These are phyloP conservation scores for Rhodofomes roseus DNA, from an alignment of 1,284 basidiomycete genomes.

Conservation along the genomic window DNA sequence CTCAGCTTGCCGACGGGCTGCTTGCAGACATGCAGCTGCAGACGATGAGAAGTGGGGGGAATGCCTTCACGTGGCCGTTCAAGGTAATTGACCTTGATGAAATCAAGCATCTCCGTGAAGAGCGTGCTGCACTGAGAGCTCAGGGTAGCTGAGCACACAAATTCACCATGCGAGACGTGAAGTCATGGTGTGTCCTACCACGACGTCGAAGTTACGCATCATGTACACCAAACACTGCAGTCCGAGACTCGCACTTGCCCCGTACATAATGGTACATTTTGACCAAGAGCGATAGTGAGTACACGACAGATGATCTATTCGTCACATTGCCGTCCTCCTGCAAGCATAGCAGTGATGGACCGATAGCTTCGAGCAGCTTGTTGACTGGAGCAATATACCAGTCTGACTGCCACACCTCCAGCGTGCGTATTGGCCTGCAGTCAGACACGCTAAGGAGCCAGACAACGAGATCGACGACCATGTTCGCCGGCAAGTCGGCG, in stretches of 20 bases:
- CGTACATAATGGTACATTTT: no score
- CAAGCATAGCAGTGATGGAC: background rate
- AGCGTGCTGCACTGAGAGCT: slow-evolving; percentile 24
- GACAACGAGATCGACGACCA: background rate
- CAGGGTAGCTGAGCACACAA: no score
- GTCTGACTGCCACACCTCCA: background rate
- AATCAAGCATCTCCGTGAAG: slow-evolving; percentile 40
- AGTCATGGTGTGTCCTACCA: no score
- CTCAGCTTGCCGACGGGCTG: slow-evolving; percentile 52
- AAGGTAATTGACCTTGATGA: slow-evolving; percentile 45
- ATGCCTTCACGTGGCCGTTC: slow-evolving; percentile 59
- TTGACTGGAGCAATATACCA: background rate
- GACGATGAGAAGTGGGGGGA: slow-evolving; percentile 50
- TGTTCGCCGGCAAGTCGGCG: background rate
- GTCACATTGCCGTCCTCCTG: background rate
- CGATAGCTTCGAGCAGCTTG: background rate
- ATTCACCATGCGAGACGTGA: no score
- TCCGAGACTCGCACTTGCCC: no score
- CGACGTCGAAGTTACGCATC: no score
- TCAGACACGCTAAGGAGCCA: background rate
- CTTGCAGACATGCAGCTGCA: slow-evolving; percentile 53
- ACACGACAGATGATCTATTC: no score
- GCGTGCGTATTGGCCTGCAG: background rate
- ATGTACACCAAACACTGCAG: no score
- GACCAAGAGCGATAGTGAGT: no score